Base-by-base conservation (phyloP, 495 filamentous ascomycete species). In the Daldinia grandis region DNA sequence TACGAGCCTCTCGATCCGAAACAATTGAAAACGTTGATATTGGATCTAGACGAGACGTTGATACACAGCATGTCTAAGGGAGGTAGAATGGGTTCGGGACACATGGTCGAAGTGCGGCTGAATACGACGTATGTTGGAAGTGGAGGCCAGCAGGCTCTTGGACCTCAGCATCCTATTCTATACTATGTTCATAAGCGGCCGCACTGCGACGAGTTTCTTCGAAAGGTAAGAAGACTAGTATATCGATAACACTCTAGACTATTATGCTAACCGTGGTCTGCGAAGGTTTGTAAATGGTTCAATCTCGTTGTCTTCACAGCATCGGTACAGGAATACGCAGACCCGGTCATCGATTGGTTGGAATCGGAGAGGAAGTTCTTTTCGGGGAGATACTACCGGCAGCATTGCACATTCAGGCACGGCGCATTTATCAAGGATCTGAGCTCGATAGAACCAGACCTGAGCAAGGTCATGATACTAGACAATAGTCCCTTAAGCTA, bases 101-200 rank as follows among this genome's bases (percentile, higher is more conserved):
- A 99, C 80, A 98, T 98, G 95, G 95, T 99, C 33, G 95, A 99
- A 81, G 95, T 99, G 71, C 95, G 95, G 74, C 86, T 98, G 54
- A 88, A 90, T 72, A 87, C 87, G 19, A 85, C 87, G 35, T 84
- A 88, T 62, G 80, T 87, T 57, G 84, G 85, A 30, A 86, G 87
- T 31, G 89, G 90, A 42, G 90, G 86, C 40, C 87, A 88, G 59
- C 82, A 87, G 25, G 87, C 87, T 15, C 77, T 93, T 42, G 93
- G 92, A 10, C 92, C 92, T 51, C 95, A 97, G 74, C 94, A 98
- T 78, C 95, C 95, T 5, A 98, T 99, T 75, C 81, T 99, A 64
- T 99, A 99, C 81, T 98, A 98, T 82, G 95, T 99, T 56, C 96
- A 98, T 81, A 98, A 98, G 81, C 88, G 95, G 62, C 95, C 95